phyloP scores from a whole-genome alignment of 805 yeast genomes.

The Sporopachydermia lactativora region DNA sequence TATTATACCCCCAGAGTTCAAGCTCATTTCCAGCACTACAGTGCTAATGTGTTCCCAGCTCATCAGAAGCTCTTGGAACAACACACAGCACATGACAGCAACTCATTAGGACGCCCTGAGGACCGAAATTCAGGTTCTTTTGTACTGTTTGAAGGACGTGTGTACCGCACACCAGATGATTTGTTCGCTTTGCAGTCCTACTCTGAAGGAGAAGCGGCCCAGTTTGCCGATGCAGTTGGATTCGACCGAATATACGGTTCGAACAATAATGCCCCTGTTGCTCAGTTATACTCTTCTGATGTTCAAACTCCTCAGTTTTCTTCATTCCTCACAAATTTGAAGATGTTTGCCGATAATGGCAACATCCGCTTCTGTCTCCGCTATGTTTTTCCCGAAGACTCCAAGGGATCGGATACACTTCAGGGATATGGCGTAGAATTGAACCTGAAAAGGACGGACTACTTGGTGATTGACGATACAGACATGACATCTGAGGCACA shows the following conservation, averaged over 20 bases:
- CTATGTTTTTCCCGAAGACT: constrained; percentile 31
- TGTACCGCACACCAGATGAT: constrained; percentile 56
- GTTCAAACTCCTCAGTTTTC: constrained; percentile 33
- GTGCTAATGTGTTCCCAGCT: constrained; percentile 18
- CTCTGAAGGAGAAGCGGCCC: constrained; percentile 13
- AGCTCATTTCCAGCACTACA: constrained; percentile 45
- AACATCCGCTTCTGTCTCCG: constrained; percentile 68
- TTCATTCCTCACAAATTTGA: constrained; percentile 43
- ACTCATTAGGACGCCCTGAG: constrained; percentile 24
- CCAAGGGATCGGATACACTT: constrained; percentile 18
- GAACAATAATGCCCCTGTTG: constrained; percentile 31
- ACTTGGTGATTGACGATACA: constrained; percentile 50
- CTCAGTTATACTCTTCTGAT: constrained; percentile 55
- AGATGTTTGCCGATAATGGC: constrained; percentile 43
- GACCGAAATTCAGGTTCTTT: constrained; percentile 32
- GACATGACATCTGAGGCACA: constrained; percentile 14
- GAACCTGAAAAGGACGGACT: constrained; percentile 51
- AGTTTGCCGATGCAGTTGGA: constrained; percentile 16
- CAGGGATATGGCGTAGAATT: constrained; percentile 58
- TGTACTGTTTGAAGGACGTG: constrained; percentile 28
- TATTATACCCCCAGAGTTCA: constrained; percentile 47
- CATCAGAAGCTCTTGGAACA: constrained; percentile 4
- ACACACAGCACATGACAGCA: constrained; percentile 11
- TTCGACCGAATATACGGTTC: constrained; percentile 55
- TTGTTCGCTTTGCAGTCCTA: constrained; percentile 65